Evolutionary conservation across 768 basidiomycete species (phyloP), one percentile per base, ranked within the genome.

Genomic region (Suillus discolor): DNA sequence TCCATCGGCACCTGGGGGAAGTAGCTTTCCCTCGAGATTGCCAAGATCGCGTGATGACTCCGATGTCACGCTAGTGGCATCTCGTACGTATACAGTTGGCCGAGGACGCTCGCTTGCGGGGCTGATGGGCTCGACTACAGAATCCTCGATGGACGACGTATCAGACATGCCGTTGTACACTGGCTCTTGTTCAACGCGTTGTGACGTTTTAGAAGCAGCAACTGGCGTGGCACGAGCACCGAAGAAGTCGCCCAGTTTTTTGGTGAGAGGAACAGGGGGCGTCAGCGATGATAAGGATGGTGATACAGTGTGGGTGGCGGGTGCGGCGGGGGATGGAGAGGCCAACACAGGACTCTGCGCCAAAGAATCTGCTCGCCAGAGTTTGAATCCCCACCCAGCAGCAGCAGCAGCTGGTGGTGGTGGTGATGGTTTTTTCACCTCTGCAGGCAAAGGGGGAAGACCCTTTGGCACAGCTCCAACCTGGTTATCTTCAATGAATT

Each of bases 401-500:
- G 74, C 64, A 16, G 80, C 79, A 55, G 74, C 63, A 11, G 72
- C 72, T 67, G 76, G 73, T 28, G 61, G 25, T 51, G 51, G 51
- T 11, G 23, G n/a, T 64, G 64, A 28, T 31, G 18, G 70, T 63
- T 64, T 79, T 77, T 68, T 78, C 51, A 77, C 74, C 39, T 79
- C 80, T n/a, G 53, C 71, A 62, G 75, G 75, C 23, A 66, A 75
- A 67, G 66, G 64, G 62, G 66, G 61, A 61, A 65, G 23, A 51
- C 62, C 38, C 16, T 69, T 65, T 36, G 74, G 54, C 3, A 70
- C 70, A 55, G 74, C 77, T 11, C 90, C 90, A 59, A 91, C 81
- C 64, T 87, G 87, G 73, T 89, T 87, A 68, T 92, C 88, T 25
- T 85, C 86, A 68, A 94, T 93, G 73, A 91, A 98, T 65, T 88